phyloP scores from a whole-genome alignment of 2,329 filamentous ascomycete genomes.

The Arthrobotrys sinensis region DNA sequence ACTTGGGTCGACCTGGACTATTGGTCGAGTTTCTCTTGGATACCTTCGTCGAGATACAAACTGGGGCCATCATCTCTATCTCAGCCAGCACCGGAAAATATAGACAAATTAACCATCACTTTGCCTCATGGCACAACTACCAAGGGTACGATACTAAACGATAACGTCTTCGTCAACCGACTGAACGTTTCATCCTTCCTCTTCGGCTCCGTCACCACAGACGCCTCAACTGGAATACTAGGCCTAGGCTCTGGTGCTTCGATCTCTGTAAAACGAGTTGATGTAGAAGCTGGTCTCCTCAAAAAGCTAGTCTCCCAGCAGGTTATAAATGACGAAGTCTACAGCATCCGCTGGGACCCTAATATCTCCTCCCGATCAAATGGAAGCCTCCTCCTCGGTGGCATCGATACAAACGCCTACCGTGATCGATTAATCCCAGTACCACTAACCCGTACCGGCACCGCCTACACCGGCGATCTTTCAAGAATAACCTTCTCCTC shows the following conservation, averaged over 20 bases:
- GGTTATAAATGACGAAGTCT: constrained; percentile 15
- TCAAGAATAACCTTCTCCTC: background rate
- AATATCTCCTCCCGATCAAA: background rate
- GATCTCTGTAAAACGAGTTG: background rate
- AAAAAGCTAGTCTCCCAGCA: background rate
- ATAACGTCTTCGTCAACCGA: background rate
- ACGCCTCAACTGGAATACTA: background rate
- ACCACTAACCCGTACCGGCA: background rate
- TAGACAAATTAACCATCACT: background rate
- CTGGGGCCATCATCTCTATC: background rate
- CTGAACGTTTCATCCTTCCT: background rate
- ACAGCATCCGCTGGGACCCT: constrained; percentile 8
- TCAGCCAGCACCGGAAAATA: background rate
- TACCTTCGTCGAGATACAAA: constrained; percentile 1
- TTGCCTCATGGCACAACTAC: background rate
- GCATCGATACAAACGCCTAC: constrained; percentile 11
- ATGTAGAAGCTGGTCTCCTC: background rate
- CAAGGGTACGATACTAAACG: background rate
- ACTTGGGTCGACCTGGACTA: constrained; percentile 13
- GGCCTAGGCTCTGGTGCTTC: background rate
- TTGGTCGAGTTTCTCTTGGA: constrained; percentile 9
- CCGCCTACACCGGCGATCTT: background rate
- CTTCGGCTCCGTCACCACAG: background rate
- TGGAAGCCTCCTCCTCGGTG: background rate
- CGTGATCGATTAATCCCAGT: constrained; percentile 5